Evolutionary conservation across 2,329 filamentous ascomycete species (phyloP), one percentile per base, ranked within the genome.

Genomic region (Endoconidiophora polonica): DNA sequence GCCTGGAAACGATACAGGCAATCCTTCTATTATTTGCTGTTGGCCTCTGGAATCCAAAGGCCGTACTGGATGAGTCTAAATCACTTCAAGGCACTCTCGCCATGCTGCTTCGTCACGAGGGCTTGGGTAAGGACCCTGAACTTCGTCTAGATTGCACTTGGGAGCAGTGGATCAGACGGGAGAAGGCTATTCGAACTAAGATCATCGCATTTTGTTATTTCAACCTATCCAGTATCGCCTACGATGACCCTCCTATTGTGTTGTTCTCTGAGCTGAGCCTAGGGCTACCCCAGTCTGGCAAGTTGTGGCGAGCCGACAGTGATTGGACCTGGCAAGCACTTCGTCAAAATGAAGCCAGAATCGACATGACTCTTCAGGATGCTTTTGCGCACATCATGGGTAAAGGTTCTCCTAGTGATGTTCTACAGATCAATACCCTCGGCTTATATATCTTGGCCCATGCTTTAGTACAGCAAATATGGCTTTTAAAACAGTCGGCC

Each of bases 401-500:
- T 23, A 49, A 53, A 37, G 39, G 47, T 18, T 43, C 42, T 14
- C 22, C 42, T 18, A 37, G 49, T 10, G 49, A 46, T 26, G 26
- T 42, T 16, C 18, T 50, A 0, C 68, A 70, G 42, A 66, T 76
- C 50, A 76, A 74, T 0, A 76, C 77, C 0, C 62, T 83, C 5
- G 81, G 80, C 1, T 81, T 81, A 57, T 84, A 86, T 55, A 73
- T 83, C 5, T 66, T 86, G 33, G 80, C 86, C 2, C 80, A 85
- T 57, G 80, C 79, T 3, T 61, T 86, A 22, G 72, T 85, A 9
- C 81, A 86, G 57, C 79, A 84, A 54, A 79, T 86, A 14, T 85
- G 80, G 59, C 67, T 84, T 37, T 61, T 83, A 20, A 81, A 81
- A 56, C 76, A 81, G 57, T 77, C 75, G 0, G 74, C 71, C 0